Percentiles rank a stretch among this genome's conserved stretches.
phyloP scores from a whole-genome alignment of 495 filamentous ascomycete species.

The Penicillium verhagenii region DNA sequence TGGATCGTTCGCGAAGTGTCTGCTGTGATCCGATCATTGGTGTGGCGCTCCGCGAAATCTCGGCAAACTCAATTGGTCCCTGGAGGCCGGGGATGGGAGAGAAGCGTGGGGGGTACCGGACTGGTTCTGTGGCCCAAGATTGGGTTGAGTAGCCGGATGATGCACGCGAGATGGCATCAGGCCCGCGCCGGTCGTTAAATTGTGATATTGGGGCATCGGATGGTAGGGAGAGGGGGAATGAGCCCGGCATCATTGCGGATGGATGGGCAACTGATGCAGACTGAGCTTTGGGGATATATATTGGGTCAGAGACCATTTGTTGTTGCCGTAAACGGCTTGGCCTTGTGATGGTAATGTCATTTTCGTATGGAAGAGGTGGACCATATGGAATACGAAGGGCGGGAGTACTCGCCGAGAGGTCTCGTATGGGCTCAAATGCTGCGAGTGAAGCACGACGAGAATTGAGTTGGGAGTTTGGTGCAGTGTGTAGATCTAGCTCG shows the following conservation, averaged over 20 bases:
- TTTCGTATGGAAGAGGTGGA: conserved; percentile 29
- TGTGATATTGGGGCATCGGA: conserved; percentile 8
- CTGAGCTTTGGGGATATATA: not conserved
- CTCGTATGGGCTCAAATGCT: conserved; percentile 14
- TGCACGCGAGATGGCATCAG: conserved; percentile 34
- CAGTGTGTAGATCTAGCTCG: conserved; percentile 25
- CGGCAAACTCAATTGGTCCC: conserved; percentile 3
- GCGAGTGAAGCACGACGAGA: conserved; percentile 27
- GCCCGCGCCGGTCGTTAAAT: conserved; percentile 23
- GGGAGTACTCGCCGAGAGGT: conserved; percentile 20
- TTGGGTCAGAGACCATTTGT: conserved; percentile 1
- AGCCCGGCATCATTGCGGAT: conserved; percentile 42
- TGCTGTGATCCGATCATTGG: conserved; percentile 20
- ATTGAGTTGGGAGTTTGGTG: conserved; percentile 23
- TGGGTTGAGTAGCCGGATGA: conserved; percentile 36
- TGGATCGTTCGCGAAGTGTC: conserved; percentile 16
- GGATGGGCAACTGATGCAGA: conserved; percentile 28
- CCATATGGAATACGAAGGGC: conserved; percentile 18
- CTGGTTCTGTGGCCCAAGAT: conserved; percentile 43
- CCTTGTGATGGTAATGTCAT: conserved; percentile 26
- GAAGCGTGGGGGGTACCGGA: conserved; percentile 28
- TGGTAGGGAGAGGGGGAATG: conserved; percentile 25
- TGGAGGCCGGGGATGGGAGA: conserved; percentile 24
- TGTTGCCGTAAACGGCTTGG: conserved; percentile 14
- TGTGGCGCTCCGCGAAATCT: conserved; percentile 1